Evolutionary conservation across 2,329 filamentous ascomycete genomes (phyloP), one percentile per base, ranked within the genome.

Genomic region (Clathrospora elynae): DNA sequence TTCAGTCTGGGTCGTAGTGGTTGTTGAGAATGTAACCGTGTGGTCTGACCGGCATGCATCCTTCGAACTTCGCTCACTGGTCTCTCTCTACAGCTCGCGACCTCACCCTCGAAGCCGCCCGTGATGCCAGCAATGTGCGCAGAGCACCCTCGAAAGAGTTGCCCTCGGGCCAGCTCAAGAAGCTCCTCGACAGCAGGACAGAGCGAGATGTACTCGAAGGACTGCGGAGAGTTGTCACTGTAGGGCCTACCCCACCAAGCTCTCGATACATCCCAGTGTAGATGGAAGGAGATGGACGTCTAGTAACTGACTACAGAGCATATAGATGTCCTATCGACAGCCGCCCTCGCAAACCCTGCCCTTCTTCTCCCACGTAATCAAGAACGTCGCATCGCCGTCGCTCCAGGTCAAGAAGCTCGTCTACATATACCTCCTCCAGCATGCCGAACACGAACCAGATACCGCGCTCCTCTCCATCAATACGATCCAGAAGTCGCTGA

Each of bases 281-380:
- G 12, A 36, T 35, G 41, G 30, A 31, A 39, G 12, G 24, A 31
- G 28, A 17, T 36, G 39, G 20, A 48, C 31, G 47, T 49, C 22
- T 43, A 43, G 41, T 49, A 37, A 46, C 58, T 62, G 44, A 62
- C 52, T 22, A 17, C 22, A 53, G 35, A 40, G 13, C 34, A 26
- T 37, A n/a, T 64, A 96, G 90, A 92, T 97, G 87, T 95, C 96
- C 84, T 97, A 96, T 74, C 84, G 88, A 59, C 88, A 95, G 68
- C 86, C 89, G 57, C 64, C 58, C 19, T 67, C 64, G 33, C 63
- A 67, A 35, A 96, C 90, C 44, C 79, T 95, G 2, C 85, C 88
- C 14, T 95, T 92, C 78, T 99, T 99, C 78, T 95, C 92, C n/a
- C 88, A 90, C 16, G 88, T 99, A 41, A 90, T 99, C 70, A 99